Percentiles rank a stretch among this genome's conserved stretches.
Conservation (phyloP, 2,329 filamentous ascomycete genomes). For the Penicillium sp. region DNA sequence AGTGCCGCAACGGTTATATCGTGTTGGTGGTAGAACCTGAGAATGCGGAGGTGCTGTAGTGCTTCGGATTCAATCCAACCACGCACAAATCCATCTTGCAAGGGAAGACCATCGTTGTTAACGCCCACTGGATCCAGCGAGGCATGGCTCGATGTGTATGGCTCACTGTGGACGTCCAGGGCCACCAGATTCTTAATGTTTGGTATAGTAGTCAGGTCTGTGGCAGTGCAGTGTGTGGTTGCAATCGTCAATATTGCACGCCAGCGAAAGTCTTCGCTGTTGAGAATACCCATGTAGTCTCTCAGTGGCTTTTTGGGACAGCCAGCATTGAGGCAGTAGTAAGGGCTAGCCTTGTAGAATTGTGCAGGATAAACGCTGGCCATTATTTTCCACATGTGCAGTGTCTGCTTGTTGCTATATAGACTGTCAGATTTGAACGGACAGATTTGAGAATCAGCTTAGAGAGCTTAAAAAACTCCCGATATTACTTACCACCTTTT, state of each 20-base stretch:
- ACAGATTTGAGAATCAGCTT: not conserved
- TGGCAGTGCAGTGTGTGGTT: slow-evolving; percentile 27
- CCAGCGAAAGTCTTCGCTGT: slow-evolving; percentile 34
- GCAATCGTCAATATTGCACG: slow-evolving; percentile 35
- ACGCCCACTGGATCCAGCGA: slow-evolving; percentile 9
- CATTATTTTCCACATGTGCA: slow-evolving; percentile 46
- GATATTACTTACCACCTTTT: slow-evolving; percentile 31
- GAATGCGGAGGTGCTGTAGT: slow-evolving; percentile 38
- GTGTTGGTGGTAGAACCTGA: slow-evolving; percentile 36
- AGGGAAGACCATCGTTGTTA: slow-evolving; percentile 11
- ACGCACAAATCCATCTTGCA: slow-evolving; percentile 42
- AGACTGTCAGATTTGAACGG: not conserved
- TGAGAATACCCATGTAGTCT: slow-evolving; percentile 37
- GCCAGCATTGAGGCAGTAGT: slow-evolving; percentile 33
- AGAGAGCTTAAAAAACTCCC: no score
- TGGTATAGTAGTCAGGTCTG: slow-evolving; percentile 40
- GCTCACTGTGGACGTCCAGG: slow-evolving; percentile 34
- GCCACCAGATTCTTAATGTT: slow-evolving; percentile 41
- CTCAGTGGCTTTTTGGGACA: slow-evolving; percentile 29
- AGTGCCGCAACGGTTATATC: slow-evolving; percentile 33
- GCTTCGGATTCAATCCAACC: slow-evolving; percentile 41
- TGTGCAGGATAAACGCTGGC: slow-evolving; percentile 36
- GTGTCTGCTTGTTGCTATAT: slow-evolving; percentile 36
- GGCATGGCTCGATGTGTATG: slow-evolving; percentile 6
- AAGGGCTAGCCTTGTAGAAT: slow-evolving; percentile 28